Evolutionary conservation across 176 grass and related monocot species (phyloP).

Genomic region (Luzula sylvatica): DNA sequence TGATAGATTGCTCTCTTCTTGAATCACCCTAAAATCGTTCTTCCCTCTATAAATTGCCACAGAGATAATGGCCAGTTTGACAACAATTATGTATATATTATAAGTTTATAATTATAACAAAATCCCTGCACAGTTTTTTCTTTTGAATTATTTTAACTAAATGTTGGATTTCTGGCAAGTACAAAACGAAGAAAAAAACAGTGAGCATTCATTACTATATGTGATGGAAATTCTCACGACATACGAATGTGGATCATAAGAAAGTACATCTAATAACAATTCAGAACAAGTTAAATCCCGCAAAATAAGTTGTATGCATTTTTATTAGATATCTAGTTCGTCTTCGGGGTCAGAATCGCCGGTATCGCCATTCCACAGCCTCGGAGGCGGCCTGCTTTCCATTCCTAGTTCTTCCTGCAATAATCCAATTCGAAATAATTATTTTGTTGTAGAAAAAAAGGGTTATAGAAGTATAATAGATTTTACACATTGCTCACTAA

Average conservation of each 20-base stretch:
- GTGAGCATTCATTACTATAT: background rate
- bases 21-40: too few species aligned
- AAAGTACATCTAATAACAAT: background rate
- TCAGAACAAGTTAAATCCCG: background rate
- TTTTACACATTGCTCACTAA: too few species aligned
- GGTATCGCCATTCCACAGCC: constrained; percentile 55
- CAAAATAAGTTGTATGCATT: background rate
- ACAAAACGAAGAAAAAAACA: background rate
- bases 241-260: background rate
- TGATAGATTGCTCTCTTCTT: too few species aligned
- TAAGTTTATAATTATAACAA: too few species aligned
- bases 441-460: constrained; percentile 8
- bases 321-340: constrained; percentile 11
- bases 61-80: background rate
- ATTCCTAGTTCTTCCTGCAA: constrained; percentile 55
- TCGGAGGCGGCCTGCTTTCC: constrained; percentile 50
- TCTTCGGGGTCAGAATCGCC: constrained; percentile 80
- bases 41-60: background rate
- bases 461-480: background rate
- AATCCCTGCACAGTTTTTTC: too few species aligned
- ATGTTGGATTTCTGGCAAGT: too few species aligned
- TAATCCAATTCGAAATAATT: constrained; percentile 6
- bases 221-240: background rate
- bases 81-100: background rate
- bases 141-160: too few species aligned